phyloP scores from a whole-genome alignment of 495 filamentous ascomycete genomes.

The Friedmanniomyces simplex region DNA sequence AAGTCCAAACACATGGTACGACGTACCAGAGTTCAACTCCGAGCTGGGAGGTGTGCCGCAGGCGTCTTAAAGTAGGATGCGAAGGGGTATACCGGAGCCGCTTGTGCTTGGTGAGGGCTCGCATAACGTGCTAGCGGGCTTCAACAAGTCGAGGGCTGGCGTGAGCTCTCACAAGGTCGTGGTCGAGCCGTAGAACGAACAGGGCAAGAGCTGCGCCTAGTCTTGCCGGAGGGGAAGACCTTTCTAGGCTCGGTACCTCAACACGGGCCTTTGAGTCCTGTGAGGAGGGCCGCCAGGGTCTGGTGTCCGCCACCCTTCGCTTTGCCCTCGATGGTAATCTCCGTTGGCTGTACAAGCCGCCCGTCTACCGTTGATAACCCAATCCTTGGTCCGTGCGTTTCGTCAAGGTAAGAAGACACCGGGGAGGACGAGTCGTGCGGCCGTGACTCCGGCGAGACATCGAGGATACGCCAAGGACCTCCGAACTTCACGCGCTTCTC shows the following conservation, averaged over 20 bases:
- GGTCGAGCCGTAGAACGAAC: slow-evolving; percentile 26
- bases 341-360: not conserved
- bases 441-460: not conserved
- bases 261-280: not conserved
- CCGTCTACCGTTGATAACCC: not conserved
- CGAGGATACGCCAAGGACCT: slow-evolving; percentile 7
- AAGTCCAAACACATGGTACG: slow-evolving; percentile 22
- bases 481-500: slow-evolving; percentile 12
- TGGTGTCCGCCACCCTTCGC: not conserved
- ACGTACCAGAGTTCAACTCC: slow-evolving; percentile 22
- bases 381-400: not conserved
- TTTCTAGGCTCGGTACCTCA: not conserved
- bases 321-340: slow-evolving; percentile 4
- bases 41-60: slow-evolving; percentile 32
- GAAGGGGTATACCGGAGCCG: slow-evolving; percentile 31
- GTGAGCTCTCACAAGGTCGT: slow-evolving; percentile 32
- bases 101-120: slow-evolving; percentile 34
- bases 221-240: not conserved
- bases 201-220: not conserved
- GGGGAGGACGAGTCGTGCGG: not conserved
- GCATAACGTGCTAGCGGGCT: slow-evolving; percentile 27
- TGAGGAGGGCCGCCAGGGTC: not conserved
- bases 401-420: not conserved
- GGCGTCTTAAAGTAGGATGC: slow-evolving; percentile 30
- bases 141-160: slow-evolving; percentile 29